Percentiles rank a stretch among this genome's conserved stretches.
Conservation (phyloP, 352 stramenopile species). For the Pythium graminicola region DNA sequence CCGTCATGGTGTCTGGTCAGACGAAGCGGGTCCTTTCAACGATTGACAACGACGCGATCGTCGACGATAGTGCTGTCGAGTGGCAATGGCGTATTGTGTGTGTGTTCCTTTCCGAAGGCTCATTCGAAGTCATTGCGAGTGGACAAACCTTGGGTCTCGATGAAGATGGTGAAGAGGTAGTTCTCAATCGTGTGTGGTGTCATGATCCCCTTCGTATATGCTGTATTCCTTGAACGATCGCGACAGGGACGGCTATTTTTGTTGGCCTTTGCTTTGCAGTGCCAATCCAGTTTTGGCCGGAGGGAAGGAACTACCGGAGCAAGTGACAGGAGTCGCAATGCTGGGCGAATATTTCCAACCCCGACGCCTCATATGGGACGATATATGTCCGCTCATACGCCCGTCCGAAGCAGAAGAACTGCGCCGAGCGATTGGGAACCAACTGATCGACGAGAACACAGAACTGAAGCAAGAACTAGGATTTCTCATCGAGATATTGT, state of each 20-base stretch:
- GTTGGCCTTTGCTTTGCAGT: background rate
- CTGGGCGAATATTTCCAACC: slow-evolving; percentile 61
- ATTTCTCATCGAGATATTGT: slow-evolving; percentile 63
- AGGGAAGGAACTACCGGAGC: background rate
- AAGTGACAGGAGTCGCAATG: slow-evolving; percentile 11
- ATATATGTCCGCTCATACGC: slow-evolving; percentile 45
- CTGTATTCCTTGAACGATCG: slow-evolving; percentile 18
- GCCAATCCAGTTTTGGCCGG: too few relatives aligned
- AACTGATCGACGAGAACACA: slow-evolving; percentile 64
- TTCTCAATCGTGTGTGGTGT: slow-evolving; percentile 26
- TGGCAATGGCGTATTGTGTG: slow-evolving; percentile 30
- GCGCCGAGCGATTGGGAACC: slow-evolving; percentile 46
- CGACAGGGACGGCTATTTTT: slow-evolving; percentile 1
- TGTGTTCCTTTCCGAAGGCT: slow-evolving; percentile 59
- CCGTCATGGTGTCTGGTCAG: slow-evolving; percentile 12
- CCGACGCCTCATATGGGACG: slow-evolving; percentile 68
- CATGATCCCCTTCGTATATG: slow-evolving; percentile 42
- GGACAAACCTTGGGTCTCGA: slow-evolving; percentile 4
- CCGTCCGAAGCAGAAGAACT: slow-evolving; percentile 59
- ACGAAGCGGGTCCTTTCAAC: slow-evolving; percentile 3
- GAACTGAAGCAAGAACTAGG: slow-evolving; percentile 51
- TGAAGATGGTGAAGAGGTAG: background rate
- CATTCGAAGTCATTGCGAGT: slow-evolving; percentile 38
- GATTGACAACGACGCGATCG: background rate
- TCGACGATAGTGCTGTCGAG: background rate